These are phyloP conservation scores for Cornus florida DNA, from an alignment of 148 eudicot species.

Conservation along the genomic window DNA sequence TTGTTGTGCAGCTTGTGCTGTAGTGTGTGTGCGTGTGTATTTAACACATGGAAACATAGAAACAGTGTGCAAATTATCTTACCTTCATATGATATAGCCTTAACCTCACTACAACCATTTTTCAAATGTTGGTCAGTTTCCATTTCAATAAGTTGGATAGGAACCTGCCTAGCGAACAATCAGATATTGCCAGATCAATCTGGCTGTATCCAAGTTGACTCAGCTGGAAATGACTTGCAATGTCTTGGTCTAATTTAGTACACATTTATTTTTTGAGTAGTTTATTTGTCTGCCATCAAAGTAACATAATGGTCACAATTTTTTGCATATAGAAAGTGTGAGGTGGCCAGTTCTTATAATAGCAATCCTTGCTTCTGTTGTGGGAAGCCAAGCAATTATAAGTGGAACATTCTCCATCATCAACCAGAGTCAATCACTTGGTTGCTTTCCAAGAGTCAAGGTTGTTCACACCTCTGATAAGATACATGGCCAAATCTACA, in stretches of 20 bases:
- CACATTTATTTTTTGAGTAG: background rate
- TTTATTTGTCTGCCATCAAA: background rate
- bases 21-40: too few relatives aligned
- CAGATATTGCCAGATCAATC: background rate
- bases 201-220: background rate
- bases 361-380: constrained; percentile 87
- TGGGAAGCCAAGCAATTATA: constrained; percentile 92
- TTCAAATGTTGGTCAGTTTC: background rate
- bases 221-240: background rate
- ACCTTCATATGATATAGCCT: background rate
- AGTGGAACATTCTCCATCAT: constrained; percentile 93
- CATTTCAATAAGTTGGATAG: background rate
- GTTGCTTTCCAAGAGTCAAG: constrained; percentile 93
- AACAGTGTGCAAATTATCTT: background rate
- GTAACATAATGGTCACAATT: background rate
- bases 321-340: constrained; percentile 49
- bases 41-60: background rate
- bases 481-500: constrained; percentile 88
- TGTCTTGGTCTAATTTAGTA: background rate
- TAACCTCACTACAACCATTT: background rate
- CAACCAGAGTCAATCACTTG: constrained; percentile 89
- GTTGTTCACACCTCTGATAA: constrained; percentile 88
- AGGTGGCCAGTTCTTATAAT: constrained; percentile 76
- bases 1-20: background rate
- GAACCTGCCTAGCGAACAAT: background rate